Evolutionary conservation across 2,329 filamentous ascomycete genomes (phyloP).

Genomic region (Aspergillus sergii): DNA sequence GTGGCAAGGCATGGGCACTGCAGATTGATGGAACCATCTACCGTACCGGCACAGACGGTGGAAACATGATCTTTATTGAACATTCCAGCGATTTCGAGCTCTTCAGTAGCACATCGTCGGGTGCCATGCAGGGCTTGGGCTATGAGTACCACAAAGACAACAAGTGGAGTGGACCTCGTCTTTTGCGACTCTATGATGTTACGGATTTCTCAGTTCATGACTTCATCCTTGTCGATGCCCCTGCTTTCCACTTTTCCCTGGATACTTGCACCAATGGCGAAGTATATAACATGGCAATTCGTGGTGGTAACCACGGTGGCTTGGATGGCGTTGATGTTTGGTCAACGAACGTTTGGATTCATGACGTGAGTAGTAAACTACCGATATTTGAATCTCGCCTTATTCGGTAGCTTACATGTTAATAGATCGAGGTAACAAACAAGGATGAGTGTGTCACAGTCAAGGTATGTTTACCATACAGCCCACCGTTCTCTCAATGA

Average conservation of each 20-base stretch:
- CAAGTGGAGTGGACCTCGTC: slow-evolving; percentile 45
- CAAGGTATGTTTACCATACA: slow-evolving; percentile 38
- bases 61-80: slow-evolving; percentile 58
- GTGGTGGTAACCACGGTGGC: slow-evolving; percentile 55
- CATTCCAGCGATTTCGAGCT: slow-evolving; percentile 56
- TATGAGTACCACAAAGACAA: slow-evolving; percentile 51
- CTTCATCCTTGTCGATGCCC: slow-evolving; percentile 52
- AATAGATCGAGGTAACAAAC: slow-evolving; percentile 59
- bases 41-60: slow-evolving; percentile 52
- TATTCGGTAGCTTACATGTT: not conserved
- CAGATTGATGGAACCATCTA: slow-evolving; percentile 58
- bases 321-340: slow-evolving; percentile 61
- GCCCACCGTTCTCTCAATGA: not conserved
- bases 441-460: slow-evolving; percentile 64
- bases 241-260: slow-evolving; percentile 54
- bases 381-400: not conserved
- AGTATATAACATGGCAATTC: slow-evolving; percentile 59
- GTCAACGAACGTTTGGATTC: slow-evolving; percentile 59
- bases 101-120: slow-evolving; percentile 55
- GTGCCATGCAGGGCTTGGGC: slow-evolving; percentile 57
- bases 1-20: slow-evolving; percentile 53
- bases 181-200: slow-evolving; percentile 50
- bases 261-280: slow-evolving; percentile 57
- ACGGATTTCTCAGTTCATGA: slow-evolving; percentile 54
- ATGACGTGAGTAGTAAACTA: slow-evolving; percentile 46